Evolutionary conservation across 2,329 filamentous ascomycete species (phyloP), one percentile per base, ranked within the genome.

Genomic region (Thermoascus crustaceus): DNA sequence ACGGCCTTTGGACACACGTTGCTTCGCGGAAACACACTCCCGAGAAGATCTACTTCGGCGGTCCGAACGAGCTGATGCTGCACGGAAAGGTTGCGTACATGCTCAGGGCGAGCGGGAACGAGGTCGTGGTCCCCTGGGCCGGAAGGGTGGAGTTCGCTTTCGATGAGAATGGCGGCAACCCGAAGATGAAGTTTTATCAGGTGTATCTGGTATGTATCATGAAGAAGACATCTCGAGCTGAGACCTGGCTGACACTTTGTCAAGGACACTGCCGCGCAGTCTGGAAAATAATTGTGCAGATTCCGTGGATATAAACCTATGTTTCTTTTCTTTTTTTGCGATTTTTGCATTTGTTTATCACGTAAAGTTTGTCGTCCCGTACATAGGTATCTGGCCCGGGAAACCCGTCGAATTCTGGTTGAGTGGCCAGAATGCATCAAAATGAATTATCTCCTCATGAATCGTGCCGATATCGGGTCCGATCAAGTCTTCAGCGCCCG

Each of bases 141-240:
- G 58, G 52, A 29, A 41, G 58, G 25, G 58, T 55, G 11, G 57
- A 57, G 9, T 61, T 62, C 46, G 54, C 44, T 3, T 34, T 38
- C 14, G 38, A 43, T 34, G 45, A 45, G 13, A 17, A 13, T 13
- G 43, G 41, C 1, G 47, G 44, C 26, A 47, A 30, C 26, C 35
- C 54, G 11, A 60, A 50, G 45, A 61, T 62, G 57, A 49, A 38
- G 42, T 62, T 60, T 41, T 62, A 62, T 50, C 58, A 61, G 44
- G 58, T 62, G 39, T 62, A 62, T 41, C 42, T 62, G 53, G 58
- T 61, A 39, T 16, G 58, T 52, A 23, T 32, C 13, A 30, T 14
- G 5, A n/a, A 13, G 5, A 20, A 4, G 5, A 4, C 7, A 16
- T 17, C 26, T 1, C 4, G 13, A 19, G 19, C 34, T 29, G 13